Evolutionary conservation across 2,329 filamentous ascomycete species (phyloP).

Genomic region (Ascochyta rabiei): DNA sequence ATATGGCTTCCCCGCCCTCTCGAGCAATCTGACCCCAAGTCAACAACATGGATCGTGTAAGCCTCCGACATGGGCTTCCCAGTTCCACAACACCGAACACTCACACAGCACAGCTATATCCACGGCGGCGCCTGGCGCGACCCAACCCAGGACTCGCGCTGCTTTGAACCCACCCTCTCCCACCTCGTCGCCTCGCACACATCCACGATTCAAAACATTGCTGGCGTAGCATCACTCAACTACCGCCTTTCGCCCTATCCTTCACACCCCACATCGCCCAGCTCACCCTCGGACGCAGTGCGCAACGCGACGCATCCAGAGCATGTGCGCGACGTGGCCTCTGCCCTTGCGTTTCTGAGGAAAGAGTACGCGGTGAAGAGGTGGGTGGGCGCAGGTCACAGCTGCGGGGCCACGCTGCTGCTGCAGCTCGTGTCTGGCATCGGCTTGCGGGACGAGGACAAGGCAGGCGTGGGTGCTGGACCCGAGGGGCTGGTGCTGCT

Average conservation of each 20-base stretch:
- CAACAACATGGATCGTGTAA: slow-evolving; percentile 46
- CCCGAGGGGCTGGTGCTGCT: slow-evolving; percentile 62
- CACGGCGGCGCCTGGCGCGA: slow-evolving; percentile 60
- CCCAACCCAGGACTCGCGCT: slow-evolving; percentile 47
- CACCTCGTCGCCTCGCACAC: slow-evolving; percentile 40
- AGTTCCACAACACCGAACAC: neutral
- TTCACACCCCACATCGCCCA: slow-evolving; percentile 52
- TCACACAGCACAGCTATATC: slow-evolving; percentile 46
- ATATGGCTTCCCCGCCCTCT: slow-evolving; percentile 49
- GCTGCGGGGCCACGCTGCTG: slow-evolving; percentile 67
- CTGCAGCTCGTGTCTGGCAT: slow-evolving; percentile 57
- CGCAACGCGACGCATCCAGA: slow-evolving; percentile 63
- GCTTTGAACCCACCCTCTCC: slow-evolving; percentile 46
- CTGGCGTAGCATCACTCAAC: slow-evolving; percentile 68
- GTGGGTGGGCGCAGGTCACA: slow-evolving; percentile 67
- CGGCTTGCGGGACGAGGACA: slow-evolving; percentile 10
- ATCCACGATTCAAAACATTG: slow-evolving; percentile 47
- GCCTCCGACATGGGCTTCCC: slow-evolving; percentile 11
- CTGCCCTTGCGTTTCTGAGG: slow-evolving; percentile 59
- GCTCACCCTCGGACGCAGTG: slow-evolving; percentile 53
- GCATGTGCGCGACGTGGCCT: slow-evolving; percentile 64
- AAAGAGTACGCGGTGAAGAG: slow-evolving; percentile 51
- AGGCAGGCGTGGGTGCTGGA: neutral
- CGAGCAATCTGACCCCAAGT: slow-evolving; percentile 18
- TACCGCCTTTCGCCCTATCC: slow-evolving; percentile 66